phyloP scores from a whole-genome alignment of 306 rosid genomes.

The Acacia melanoxylon region DNA sequence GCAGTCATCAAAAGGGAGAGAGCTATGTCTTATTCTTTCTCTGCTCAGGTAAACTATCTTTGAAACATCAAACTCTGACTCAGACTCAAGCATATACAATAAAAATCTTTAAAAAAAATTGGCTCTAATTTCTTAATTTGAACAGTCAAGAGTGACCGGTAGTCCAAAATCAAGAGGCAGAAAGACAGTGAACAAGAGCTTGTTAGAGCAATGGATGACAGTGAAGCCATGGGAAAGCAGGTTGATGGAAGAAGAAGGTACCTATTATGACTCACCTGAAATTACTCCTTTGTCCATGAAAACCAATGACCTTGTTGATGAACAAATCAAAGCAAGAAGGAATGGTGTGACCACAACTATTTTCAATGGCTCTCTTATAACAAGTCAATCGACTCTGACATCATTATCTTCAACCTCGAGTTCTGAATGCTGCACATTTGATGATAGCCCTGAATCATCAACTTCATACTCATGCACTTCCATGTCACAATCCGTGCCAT shows the following conservation, averaged over 20 bases:
- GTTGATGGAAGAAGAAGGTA: slow-evolving; percentile 44
- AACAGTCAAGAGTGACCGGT: slow-evolving; percentile 52
- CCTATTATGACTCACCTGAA: slow-evolving; percentile 37
- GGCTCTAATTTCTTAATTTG: slow-evolving; percentile 16
- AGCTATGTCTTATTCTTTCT: slow-evolving; percentile 61
- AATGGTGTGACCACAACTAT: slow-evolving; percentile 59
- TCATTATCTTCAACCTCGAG: slow-evolving; percentile 67
- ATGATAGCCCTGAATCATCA: slow-evolving; percentile 58
- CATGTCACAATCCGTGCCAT: slow-evolving; percentile 36
- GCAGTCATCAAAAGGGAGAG: slow-evolving; percentile 73
- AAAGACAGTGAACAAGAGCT: slow-evolving; percentile 39
- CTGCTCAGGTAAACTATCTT: slow-evolving; percentile 58
- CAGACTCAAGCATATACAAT: background rate
- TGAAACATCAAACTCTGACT: background rate
- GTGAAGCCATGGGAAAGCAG: slow-evolving; percentile 74
- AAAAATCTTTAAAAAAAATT: background rate
- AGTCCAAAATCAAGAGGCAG: slow-evolving; percentile 58
- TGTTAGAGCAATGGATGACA: slow-evolving; percentile 73
- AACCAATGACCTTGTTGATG: slow-evolving; percentile 42
- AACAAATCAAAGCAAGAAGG: slow-evolving; percentile 47
- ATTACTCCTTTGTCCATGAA: slow-evolving; percentile 47
- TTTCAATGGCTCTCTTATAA: slow-evolving; percentile 42
- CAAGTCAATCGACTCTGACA: slow-evolving; percentile 49
- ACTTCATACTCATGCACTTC: slow-evolving; percentile 55
- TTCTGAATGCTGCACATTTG: slow-evolving; percentile 59